Evolutionary conservation across 805 yeast species (phyloP).

Genomic region (Candida xyloterini): DNA sequence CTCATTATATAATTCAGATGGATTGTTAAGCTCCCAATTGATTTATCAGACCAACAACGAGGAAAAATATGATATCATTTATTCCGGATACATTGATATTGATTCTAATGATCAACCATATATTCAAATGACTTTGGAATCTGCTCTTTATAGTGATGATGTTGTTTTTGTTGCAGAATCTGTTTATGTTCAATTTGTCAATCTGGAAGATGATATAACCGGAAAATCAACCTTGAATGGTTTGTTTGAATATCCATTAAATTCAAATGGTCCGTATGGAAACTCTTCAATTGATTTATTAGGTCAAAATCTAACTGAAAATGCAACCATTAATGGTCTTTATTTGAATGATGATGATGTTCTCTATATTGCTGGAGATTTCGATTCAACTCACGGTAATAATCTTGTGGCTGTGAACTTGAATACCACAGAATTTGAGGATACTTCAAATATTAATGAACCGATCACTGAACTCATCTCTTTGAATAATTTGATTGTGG

Average conservation of each 20-base stretch:
- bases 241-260: slow-evolving; percentile 73
- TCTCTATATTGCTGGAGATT: slow-evolving; percentile 50
- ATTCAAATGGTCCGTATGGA: slow-evolving; percentile 36
- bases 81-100: slow-evolving; percentile 62
- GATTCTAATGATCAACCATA: slow-evolving; percentile 31
- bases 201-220: slow-evolving; percentile 38
- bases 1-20: slow-evolving; percentile 52
- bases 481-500: slow-evolving; percentile 37
- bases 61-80: slow-evolving; percentile 78
- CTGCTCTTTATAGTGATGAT: slow-evolving; percentile 33
- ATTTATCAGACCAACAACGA: slow-evolving; percentile 79
- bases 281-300: slow-evolving; percentile 45
- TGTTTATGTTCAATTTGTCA: slow-evolving; percentile 47
- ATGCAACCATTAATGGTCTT: slow-evolving; percentile 40
- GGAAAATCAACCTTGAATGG: slow-evolving; percentile 55
- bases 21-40: slow-evolving; percentile 39
- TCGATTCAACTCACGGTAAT: slow-evolving; percentile 36
- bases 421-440: background rate
- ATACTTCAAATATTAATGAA: slow-evolving; percentile 26
- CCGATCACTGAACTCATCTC: slow-evolving; percentile 33
- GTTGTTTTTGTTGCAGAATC: slow-evolving; percentile 71
- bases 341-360: slow-evolving; percentile 33
- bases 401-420: slow-evolving; percentile 37
- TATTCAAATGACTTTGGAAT: slow-evolving; percentile 40
- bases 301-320: slow-evolving; percentile 36